Percentiles rank a stretch among this genome's conserved stretches.
Conservation (phyloP, 495 filamentous ascomycete genomes). For the Hyaloscypha finlandica region DNA sequence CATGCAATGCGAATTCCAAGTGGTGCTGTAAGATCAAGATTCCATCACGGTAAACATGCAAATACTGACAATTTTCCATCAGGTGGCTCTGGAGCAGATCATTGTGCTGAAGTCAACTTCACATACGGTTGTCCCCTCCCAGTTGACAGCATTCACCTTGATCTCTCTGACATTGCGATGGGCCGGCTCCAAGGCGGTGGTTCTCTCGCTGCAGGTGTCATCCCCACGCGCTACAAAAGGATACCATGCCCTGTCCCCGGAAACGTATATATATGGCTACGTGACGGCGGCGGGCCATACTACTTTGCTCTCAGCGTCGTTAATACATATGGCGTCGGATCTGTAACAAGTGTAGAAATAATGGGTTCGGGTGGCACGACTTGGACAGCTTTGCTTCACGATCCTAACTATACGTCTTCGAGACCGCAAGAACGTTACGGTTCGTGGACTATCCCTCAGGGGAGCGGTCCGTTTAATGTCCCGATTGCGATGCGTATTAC, state of each 20-base stretch:
- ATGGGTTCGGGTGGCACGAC: not conserved
- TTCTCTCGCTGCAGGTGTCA: constrained; percentile 13
- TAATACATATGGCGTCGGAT: constrained; percentile 17
- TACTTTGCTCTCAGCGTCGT: constrained; percentile 20
- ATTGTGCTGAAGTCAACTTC: constrained; percentile 25
- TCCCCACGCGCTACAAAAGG: constrained; percentile 22
- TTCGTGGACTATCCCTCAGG: constrained; percentile 12
- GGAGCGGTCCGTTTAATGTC: constrained; percentile 15
- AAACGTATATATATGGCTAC: constrained; percentile 25
- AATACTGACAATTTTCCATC: not conserved
- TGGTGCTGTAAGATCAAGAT: constrained; percentile 20
- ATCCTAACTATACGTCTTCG: constrained; percentile 16
- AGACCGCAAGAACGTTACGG: constrained; percentile 24
- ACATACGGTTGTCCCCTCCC: constrained; percentile 25
- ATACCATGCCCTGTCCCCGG: constrained; percentile 19
- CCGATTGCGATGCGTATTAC: constrained; percentile 20
- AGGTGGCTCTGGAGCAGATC: constrained; percentile 22
- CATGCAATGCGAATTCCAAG: constrained; percentile 20
- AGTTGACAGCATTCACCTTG: constrained; percentile 18
- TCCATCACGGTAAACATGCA: not conserved
- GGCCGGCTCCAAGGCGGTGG: constrained; percentile 23
- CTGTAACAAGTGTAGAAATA: constrained; percentile 18
- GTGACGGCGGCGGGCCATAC: constrained; percentile 21
- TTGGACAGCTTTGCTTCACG: constrained; percentile 16
- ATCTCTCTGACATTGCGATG: constrained; percentile 27